These are phyloP conservation scores for Maudiozyma pseudohumilis DNA, from an alignment of 805 yeast genomes.

Conservation along the genomic window DNA sequence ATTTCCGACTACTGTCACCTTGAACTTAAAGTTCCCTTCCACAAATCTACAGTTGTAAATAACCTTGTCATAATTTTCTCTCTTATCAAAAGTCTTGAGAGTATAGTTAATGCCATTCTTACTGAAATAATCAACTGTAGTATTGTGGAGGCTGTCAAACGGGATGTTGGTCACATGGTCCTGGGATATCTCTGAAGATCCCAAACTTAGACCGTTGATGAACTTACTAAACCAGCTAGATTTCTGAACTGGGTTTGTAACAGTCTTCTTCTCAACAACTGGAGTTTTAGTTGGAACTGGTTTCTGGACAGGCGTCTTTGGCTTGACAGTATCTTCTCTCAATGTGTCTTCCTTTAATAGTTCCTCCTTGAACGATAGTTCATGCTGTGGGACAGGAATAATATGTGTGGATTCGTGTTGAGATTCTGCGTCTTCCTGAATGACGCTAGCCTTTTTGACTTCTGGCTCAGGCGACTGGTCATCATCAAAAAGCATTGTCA, in stretches of 20 bases:
- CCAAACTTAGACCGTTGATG: constrained; percentile 13
- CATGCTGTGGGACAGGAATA: too few relatives aligned
- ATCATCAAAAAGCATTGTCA: constrained; percentile 25
- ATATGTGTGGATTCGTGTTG: neutral
- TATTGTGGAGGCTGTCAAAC: constrained; percentile 24
- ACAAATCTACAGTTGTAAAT: constrained; percentile 25
- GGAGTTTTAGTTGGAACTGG: neutral
- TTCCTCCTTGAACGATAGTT: neutral
- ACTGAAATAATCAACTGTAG: constrained; percentile 21
- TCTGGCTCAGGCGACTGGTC: too few relatives aligned
- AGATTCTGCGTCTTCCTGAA: neutral
- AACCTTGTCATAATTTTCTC: constrained; percentile 12
- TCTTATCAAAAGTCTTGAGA: constrained; percentile 16
- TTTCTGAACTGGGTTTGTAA: neutral
- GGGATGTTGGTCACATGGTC: constrained; percentile 19
- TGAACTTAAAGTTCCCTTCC: constrained; percentile 21
- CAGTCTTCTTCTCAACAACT: neutral
- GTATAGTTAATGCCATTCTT: constrained; percentile 21
- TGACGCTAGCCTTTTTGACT: constrained; percentile 5
- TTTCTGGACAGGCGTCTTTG: neutral
- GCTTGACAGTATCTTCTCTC: neutral
- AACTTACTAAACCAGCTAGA: constrained; percentile 22
- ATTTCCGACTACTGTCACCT: constrained; percentile 15
- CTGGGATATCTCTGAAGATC: constrained; percentile 5
- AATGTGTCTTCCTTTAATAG: neutral